These are phyloP conservation scores for Mycena pura DNA, from an alignment of 768 basidiomycete genomes.

Conservation along the genomic window DNA sequence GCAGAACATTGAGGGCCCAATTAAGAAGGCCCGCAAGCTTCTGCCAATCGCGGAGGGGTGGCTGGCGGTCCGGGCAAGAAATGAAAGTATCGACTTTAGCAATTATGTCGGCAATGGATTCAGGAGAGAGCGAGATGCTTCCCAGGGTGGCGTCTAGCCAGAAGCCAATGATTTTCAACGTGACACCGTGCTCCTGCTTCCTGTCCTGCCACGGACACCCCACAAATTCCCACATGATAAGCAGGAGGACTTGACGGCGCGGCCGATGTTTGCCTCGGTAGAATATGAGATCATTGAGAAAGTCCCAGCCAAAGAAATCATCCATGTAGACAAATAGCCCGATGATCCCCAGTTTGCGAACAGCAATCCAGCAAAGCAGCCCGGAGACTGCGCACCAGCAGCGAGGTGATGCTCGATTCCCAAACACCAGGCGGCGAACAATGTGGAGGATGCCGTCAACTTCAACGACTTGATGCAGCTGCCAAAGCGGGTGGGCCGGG, in stretches of 20 bases:
- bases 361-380: constrained; percentile 38
- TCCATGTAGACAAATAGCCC: constrained; percentile 33
- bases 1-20: constrained; percentile 22
- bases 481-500: constrained; percentile 41
- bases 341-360: constrained; percentile 21
- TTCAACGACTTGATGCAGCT: constrained; percentile 37
- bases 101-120: constrained; percentile 5
- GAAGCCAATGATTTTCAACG: constrained; percentile 37
- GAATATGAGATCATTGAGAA: constrained; percentile 15
- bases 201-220: constrained; percentile 15
- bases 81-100: neutral
- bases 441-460: constrained; percentile 33
- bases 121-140: neutral
- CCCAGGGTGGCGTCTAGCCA: constrained; percentile 31
- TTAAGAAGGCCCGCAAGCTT: constrained; percentile 18
- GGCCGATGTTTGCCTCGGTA: constrained; percentile 19
- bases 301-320: constrained; percentile 30
- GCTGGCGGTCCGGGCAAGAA: neutral
- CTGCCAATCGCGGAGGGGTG: neutral
- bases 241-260: constrained; percentile 4
- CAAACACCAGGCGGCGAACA: constrained; percentile 37
- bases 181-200: constrained; percentile 29
- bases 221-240: neutral
- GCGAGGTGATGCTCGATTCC: constrained; percentile 31
- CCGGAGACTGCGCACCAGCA: constrained; percentile 35